phyloP scores from a whole-genome alignment of 2,329 filamentous ascomycete species.

The Ramularia endophylla region DNA sequence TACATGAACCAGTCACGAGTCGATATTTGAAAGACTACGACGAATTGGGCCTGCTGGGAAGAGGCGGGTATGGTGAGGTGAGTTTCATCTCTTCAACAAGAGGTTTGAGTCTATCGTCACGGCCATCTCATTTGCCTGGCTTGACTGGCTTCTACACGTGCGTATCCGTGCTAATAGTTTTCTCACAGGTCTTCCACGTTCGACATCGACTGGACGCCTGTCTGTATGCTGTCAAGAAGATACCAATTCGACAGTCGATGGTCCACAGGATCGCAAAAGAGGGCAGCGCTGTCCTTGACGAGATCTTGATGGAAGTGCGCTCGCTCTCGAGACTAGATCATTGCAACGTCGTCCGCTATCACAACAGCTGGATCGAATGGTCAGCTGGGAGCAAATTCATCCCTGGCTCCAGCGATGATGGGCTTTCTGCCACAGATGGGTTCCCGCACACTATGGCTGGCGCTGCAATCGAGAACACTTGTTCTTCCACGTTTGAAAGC shows the following conservation, averaged over 20 bases:
- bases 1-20: constrained; percentile 29
- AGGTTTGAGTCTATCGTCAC: too few relatives aligned
- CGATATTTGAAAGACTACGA: constrained; percentile 48
- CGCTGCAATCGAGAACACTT: constrained; percentile 22
- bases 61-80: constrained; percentile 50
- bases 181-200: constrained; percentile 56
- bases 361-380: constrained; percentile 58
- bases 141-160: too few relatives aligned
- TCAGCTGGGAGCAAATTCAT: constrained; percentile 6
- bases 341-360: constrained; percentile 61
- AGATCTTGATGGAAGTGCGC: constrained; percentile 54
- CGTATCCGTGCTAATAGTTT: too few relatives aligned
- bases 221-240: constrained; percentile 61
- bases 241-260: constrained; percentile 48
- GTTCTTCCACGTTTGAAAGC: constrained; percentile 3
- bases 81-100: too few relatives aligned
- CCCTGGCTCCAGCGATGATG: constrained; percentile 5
- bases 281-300: constrained; percentile 50
- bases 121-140: too few relatives aligned
- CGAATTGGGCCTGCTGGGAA: constrained; percentile 53
- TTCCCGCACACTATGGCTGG: constrained; percentile 1
- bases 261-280: constrained; percentile 42
- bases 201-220: constrained; percentile 56
- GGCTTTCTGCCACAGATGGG: neutral
- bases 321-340: constrained; percentile 59